Percentiles rank a stretch among this genome's conserved stretches.
Conservation (phyloP, 2,329 filamentous ascomycete species). For the Alternaria ethzedia region DNA sequence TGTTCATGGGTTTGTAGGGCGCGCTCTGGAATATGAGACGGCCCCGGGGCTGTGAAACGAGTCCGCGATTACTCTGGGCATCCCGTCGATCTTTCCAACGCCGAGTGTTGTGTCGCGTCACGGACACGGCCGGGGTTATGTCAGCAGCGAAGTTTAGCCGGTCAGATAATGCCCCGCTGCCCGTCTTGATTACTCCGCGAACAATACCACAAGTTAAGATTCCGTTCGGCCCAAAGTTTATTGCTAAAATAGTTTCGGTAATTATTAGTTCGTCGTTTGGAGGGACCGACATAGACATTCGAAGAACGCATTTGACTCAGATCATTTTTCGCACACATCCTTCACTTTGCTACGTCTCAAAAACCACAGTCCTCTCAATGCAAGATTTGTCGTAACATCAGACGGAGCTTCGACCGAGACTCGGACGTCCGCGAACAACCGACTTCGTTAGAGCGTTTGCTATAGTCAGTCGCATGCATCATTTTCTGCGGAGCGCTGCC, state of each 20-base stretch:
- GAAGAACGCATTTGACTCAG: not conserved
- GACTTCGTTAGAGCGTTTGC: not conserved
- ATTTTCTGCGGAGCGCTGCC: not conserved
- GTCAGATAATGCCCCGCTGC: not conserved
- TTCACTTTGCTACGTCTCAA: not conserved
- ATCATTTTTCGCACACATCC: not conserved
- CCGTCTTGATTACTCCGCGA: not conserved
- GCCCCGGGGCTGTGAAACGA: not conserved
- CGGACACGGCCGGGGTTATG: not conserved
- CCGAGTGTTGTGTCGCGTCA: not conserved
- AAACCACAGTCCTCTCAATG: not conserved
- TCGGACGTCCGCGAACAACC: not conserved
- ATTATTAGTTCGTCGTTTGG: not conserved
- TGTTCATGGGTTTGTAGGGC: not conserved
- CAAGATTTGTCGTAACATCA: not conserved
- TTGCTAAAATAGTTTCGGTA: not conserved
- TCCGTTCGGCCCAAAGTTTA: not conserved
- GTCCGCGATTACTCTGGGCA: not conserved
- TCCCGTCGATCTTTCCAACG: not conserved
- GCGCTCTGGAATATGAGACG: not conserved
- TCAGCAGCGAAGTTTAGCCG: slow-evolving; percentile 8
- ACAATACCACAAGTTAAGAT: not conserved
- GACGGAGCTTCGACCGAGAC: not conserved
- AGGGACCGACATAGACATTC: not conserved
- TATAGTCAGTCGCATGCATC: not conserved